Base-by-base conservation (phyloP, 495 filamentous ascomycete genomes). In the Ascodesmis nigricans region DNA sequence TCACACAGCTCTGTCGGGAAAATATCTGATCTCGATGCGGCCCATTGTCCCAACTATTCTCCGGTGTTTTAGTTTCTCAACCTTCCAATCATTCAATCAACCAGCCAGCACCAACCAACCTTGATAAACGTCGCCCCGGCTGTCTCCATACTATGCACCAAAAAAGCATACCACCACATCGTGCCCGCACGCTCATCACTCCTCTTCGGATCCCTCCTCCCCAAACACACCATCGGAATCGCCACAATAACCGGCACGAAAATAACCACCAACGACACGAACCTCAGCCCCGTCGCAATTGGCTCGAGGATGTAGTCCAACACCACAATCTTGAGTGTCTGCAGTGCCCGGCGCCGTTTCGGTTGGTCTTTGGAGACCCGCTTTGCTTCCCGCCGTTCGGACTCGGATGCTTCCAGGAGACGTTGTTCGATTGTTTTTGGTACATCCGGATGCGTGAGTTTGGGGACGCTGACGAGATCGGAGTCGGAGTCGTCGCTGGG, bases 61-160 rank as follows among this genome's bases (percentile, higher is more conserved):
- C 14, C 3, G 35, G 44, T 25, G 42, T 37, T 13, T 23, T n/a
- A 17, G 4, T 15, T n/a, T 39, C 4, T 25, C 15, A 13, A 22
- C 25, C 21, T 16, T 11, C 13, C n/a, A n/a, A n/a, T n/a, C n/a
- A n/a, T n/a, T 36, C 22, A n/a, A 0, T n/a, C n/a, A n/a, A n/a
- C n/a, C n/a, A n/a, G n/a, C n/a, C n/a, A n/a, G n/a, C n/a, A n/a
- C n/a, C 27, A 22, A 22, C 53, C 20, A 57, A 87, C 82, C 70
- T 99, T 99, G 59, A 99, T 95, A 48, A 95, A 99, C 0, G 90
- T 83, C 21, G 90, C 82, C 4, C 90, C 90, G 21, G 83, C 81
- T 39, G 71, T 66, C 55, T 99, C 90, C 90, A 99, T 93, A 2
- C 73, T 63, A 33, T 62, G 66, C 4, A 95, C 79, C 25, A 99